phyloP scores from a whole-genome alignment of 768 basidiomycete genomes.

The Russula virescens region DNA sequence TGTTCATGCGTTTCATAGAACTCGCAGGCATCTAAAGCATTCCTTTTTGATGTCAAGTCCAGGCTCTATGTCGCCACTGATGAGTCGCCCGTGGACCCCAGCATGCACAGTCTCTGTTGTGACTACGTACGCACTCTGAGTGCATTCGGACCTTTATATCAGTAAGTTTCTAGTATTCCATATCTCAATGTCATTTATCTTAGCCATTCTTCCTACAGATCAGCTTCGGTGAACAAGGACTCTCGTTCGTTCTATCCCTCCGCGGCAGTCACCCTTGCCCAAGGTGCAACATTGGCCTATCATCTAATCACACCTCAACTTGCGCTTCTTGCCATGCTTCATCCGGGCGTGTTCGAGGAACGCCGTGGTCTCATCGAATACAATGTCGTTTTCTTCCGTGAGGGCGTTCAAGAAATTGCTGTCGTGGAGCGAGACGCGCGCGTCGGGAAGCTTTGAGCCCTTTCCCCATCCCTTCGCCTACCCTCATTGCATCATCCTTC shows the following conservation, averaged over 20 bases:
- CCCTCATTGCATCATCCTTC: neutral
- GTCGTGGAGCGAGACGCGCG: constrained; percentile 59
- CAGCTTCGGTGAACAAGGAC: constrained; percentile 24
- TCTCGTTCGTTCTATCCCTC: constrained; percentile 58
- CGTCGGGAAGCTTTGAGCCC: constrained; percentile 18
- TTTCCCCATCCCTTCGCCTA: neutral
- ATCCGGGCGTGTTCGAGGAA: constrained; percentile 65
- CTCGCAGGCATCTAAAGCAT: constrained; percentile 89
- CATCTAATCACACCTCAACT: constrained; percentile 72
- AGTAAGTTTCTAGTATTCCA: constrained; percentile 39
- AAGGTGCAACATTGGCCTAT: constrained; percentile 76
- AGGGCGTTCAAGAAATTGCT: constrained; percentile 78
- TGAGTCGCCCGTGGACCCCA: constrained; percentile 82
- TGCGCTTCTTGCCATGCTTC: constrained; percentile 65
- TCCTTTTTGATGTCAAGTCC: constrained; percentile 82
- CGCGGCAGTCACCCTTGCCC: constrained; percentile 56
- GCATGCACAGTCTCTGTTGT: constrained; percentile 83
- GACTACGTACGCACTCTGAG: constrained; percentile 87
- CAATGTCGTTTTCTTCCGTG: constrained; percentile 81
- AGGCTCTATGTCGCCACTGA: constrained; percentile 92
- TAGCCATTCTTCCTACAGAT: constrained; percentile 16
- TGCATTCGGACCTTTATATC: constrained; percentile 81
- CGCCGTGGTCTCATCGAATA: constrained; percentile 76
- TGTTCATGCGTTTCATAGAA: constrained; percentile 44
- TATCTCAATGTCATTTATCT: neutral